Base-by-base conservation (phyloP, 441 rosid genomes). In the Cnidoscolus chayamansa region DNA sequence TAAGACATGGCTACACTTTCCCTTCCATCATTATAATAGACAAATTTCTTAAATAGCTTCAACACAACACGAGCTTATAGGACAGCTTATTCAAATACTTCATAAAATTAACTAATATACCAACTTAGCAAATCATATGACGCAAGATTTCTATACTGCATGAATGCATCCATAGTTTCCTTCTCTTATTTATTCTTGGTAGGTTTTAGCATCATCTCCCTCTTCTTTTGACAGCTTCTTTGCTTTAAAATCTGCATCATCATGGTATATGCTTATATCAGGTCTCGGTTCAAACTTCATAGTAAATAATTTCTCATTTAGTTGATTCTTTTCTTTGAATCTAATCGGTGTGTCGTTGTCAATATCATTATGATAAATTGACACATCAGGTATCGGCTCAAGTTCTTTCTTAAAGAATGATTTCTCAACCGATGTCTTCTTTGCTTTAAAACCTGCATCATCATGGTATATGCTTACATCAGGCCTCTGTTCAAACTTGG, bases 251-350 rank as follows among this genome's bases (percentile, higher is more conserved):
- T 12, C 8, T 1, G 48, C 54, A 4, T 72, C 71, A 16, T 67
- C 35, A n/a, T 65, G n/a, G 4, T 71, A 43, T 49, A 40, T 63
- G 1, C 43, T 6, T 1, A 59, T 3, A 3, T 63, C 35, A 2
- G 68, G 74, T 19, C 72, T 63, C 0, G 65, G 79, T 12, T 77
- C 68, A 8, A 72, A 72, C 4, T 77, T 69, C 2, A 60, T 7
- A 10, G 1, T 15, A 0, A 69, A 59, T 6, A 49, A 20, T 37
- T 61, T 64, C 7, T 19, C 50, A 13, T 32, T 30, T 1, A 63
- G 31, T 11, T 49, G 10, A n/a, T 50, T 35, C 13, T 10, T 15
- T 8, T 0, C 67, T 49, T 60, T 32, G 19, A 7, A 7, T 11
- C 2, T 35, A 31, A 2, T 35, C 5, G 40, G 40, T 25, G 25